Conservation (phyloP, 257 asterid species). For the Salvia rosmarinus region DNA sequence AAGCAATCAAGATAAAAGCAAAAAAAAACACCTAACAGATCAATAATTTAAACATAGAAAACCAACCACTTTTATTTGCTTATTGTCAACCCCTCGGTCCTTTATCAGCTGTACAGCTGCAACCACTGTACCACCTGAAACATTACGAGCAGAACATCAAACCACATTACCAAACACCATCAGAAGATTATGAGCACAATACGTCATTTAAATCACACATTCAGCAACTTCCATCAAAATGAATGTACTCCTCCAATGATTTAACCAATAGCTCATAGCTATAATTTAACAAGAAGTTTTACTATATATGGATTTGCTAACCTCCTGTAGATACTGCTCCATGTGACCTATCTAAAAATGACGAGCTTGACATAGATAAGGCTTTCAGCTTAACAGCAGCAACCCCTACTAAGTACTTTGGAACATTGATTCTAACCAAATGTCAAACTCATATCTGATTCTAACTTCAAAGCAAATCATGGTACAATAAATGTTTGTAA, state of each 20-base stretch:
- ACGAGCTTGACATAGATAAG: constrained; percentile 7
- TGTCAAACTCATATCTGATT: constrained; percentile 1
- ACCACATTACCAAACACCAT: constrained; percentile 16
- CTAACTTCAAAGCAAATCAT: not conserved
- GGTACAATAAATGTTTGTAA: not conserved
- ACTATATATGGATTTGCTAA: not conserved
- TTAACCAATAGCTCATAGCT: not conserved
- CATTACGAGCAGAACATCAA: constrained; percentile 33
- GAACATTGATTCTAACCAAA: not conserved
- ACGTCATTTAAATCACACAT: not conserved
- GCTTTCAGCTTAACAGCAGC: not conserved
- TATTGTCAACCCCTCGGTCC: constrained; percentile 76
- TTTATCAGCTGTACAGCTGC: constrained; percentile 84
- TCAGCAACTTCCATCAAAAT: not conserved
- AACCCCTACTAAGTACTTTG: not conserved
- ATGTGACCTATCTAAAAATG: not conserved
- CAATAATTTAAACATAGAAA: constrained; percentile 16
- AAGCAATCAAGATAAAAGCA: constrained; percentile 16
- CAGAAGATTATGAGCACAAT: constrained; percentile 12
- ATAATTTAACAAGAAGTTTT: not conserved
- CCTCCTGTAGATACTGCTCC: not conserved
- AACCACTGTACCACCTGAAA: constrained; percentile 84
- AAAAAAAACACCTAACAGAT: not conserved
- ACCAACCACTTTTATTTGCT: constrained; percentile 89
- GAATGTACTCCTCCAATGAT: not conserved